These are phyloP conservation scores for Zizania palustris DNA, from an alignment of 202 grass and related monocot genomes.

Conservation along the genomic window DNA sequence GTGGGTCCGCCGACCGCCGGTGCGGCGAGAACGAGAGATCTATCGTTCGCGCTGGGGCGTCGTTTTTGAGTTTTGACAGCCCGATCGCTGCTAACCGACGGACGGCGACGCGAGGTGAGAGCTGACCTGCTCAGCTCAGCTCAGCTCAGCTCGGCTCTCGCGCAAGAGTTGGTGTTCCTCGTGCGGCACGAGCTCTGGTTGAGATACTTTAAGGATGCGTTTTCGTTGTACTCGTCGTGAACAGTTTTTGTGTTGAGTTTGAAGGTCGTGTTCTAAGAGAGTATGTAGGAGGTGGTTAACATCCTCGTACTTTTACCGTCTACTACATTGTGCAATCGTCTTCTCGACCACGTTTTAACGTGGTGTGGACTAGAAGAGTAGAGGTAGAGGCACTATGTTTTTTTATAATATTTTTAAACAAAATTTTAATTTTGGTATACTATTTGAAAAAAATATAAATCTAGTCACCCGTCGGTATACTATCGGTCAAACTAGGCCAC, in stretches of 20 bases:
- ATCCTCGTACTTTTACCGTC: no score
- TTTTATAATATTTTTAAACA: no score
- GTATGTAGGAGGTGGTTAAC: no score
- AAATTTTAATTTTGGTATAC: no score
- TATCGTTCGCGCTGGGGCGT: conserved; percentile 45
- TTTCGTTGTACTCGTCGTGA: background rate
- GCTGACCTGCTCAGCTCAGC: background rate
- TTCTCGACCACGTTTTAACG: no score
- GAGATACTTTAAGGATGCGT: no score
- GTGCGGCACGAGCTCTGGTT: background rate
- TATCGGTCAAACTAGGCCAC: no score
- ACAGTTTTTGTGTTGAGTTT: background rate
- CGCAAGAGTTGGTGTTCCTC: background rate
- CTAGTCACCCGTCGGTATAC: no score
- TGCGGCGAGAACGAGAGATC: background rate
- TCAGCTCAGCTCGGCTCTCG: background rate
- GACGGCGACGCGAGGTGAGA: conserved; percentile 10
- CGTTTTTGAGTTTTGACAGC: conserved; percentile 44
- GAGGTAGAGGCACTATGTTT: no score
- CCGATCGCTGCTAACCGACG: conserved; percentile 9
- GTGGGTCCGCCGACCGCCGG: conserved; percentile 43
- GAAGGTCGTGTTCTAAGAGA: background rate
- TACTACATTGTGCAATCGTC: no score
- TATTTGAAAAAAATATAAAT: no score
- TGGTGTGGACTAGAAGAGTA: no score